These are phyloP conservation scores for Exophiala sp. DNA, from an alignment of 2,329 filamentous ascomycete genomes.

Conservation along the genomic window DNA sequence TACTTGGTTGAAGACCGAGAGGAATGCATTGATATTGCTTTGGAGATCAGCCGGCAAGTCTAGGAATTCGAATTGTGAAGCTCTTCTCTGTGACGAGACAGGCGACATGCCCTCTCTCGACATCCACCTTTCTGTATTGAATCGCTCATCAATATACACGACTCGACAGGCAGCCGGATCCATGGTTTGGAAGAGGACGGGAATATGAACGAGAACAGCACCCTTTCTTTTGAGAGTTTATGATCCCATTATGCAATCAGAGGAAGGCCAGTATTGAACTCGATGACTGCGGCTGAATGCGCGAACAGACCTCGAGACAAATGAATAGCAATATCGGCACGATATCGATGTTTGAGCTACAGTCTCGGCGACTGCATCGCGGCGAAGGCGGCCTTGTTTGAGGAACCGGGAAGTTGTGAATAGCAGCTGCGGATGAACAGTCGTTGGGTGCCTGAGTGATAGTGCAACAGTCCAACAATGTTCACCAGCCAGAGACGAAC, in stretches of 20 bases:
- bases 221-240: conserved; percentile 13
- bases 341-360: neutral
- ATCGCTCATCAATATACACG: conserved; percentile 44
- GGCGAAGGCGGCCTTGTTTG: neutral
- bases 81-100: conserved; percentile 24
- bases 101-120: conserved; percentile 31
- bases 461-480: conserved; percentile 2
- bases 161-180: conserved; percentile 40
- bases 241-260: conserved; percentile 21
- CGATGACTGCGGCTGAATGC: neutral
- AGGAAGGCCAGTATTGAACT: conserved; percentile 10
- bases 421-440: neutral
- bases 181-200: conserved; percentile 29
- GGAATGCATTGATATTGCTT: conserved; percentile 45
- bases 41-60: conserved; percentile 43
- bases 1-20: conserved; percentile 51
- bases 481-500: neutral
- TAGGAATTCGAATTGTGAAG: conserved; percentile 31
- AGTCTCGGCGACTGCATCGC: conserved; percentile 14
- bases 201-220: conserved; percentile 7
- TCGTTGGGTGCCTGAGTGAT: neutral
- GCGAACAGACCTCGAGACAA: conserved; percentile 6
- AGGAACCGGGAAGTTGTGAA: neutral
- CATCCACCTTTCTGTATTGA: conserved; percentile 42
- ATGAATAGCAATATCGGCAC: conserved; percentile 1